Conservation (phyloP, 306 rosid genomes). For the Ammopiptanthus mongolicus region DNA sequence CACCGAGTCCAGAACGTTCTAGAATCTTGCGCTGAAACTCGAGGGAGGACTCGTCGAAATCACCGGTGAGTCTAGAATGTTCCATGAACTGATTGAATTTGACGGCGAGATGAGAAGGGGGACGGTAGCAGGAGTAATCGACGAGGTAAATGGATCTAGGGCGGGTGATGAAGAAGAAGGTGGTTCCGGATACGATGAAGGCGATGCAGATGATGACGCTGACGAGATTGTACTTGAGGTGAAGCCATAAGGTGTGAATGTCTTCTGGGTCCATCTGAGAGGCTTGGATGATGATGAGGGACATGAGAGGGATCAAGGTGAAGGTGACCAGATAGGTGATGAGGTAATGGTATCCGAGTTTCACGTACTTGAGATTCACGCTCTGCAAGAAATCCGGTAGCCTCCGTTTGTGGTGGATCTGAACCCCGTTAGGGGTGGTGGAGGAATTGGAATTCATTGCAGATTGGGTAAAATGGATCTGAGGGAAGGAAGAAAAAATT, state of each 20-base stretch:
- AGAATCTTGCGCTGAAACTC: slow-evolving; percentile 60
- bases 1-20: slow-evolving; percentile 57
- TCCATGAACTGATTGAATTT: slow-evolving; percentile 29
- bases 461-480: slow-evolving; percentile 10
- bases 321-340: slow-evolving; percentile 46
- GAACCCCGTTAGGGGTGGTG: neutral
- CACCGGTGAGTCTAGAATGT: slow-evolving; percentile 44
- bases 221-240: slow-evolving; percentile 45
- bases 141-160: slow-evolving; percentile 60
- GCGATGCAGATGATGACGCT: slow-evolving; percentile 26
- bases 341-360: slow-evolving; percentile 48
- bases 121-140: slow-evolving; percentile 42
- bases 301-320: slow-evolving; percentile 45
- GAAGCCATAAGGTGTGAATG: slow-evolving; percentile 52
- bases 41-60: slow-evolving; percentile 42
- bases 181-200: slow-evolving; percentile 43
- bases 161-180: slow-evolving; percentile 42
- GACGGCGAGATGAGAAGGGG: slow-evolving; percentile 33
- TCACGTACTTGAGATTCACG: slow-evolving; percentile 55
- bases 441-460: slow-evolving; percentile 26
- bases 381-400: slow-evolving; percentile 50
- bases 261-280: slow-evolving; percentile 43
- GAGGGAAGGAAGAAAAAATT: neutral
- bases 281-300: slow-evolving; percentile 31
- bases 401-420: slow-evolving; percentile 39